A percentile compares a stretch with the other conserved stretches of the same genome.
Evolutionary conservation across 176 grass and related monocot species (phyloP).

Genomic region (Elaeis guineensis): DNA sequence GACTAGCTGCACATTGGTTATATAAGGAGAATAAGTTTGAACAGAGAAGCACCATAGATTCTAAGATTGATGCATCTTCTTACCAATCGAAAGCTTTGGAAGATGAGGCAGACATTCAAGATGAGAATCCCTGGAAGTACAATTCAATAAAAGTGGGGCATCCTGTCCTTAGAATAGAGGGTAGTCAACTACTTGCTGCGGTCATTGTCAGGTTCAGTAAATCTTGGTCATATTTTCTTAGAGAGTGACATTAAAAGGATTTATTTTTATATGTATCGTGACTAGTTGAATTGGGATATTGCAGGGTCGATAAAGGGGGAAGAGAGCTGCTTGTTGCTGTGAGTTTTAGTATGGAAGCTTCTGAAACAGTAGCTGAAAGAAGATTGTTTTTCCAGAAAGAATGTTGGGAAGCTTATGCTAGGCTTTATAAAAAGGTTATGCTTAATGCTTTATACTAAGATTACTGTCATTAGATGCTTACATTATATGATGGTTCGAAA

Average conservation of each 20-base stretch:
- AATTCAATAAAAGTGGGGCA: conserved; percentile 80
- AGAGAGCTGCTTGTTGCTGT: conserved; percentile 94
- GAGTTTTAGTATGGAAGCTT: conserved; percentile 89
- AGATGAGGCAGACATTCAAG: conserved; percentile 48
- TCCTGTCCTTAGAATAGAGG: conserved; percentile 80
- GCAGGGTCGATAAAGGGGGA: conserved; percentile 75
- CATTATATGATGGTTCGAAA: too few relatives aligned
- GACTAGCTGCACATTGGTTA: conserved; percentile 96
- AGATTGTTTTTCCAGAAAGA: conserved; percentile 81
- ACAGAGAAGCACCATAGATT: conserved; percentile 31
- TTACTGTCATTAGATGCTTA: too few relatives aligned
- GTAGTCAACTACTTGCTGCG: conserved; percentile 81
- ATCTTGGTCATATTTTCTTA: conserved; percentile 11
- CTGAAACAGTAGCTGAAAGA: conserved; percentile 76
- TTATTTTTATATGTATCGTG: conserved; percentile 1
- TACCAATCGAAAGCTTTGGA: conserved; percentile 56
- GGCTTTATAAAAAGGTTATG: conserved; percentile 86
- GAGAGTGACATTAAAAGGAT: conserved; percentile 1
- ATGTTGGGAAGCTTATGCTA: conserved; percentile 89
- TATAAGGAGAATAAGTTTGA: conserved; percentile 82
- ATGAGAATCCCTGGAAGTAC: conserved; percentile 60
- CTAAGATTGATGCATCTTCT: conserved; percentile 34
- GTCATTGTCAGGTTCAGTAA: conserved; percentile 63
- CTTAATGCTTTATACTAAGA: background rate
- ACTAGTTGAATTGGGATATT: conserved; percentile 15